Evolutionary conservation across 805 yeast genomes (phyloP).

Genomic region (Saccharomycopsis malanga): DNA sequence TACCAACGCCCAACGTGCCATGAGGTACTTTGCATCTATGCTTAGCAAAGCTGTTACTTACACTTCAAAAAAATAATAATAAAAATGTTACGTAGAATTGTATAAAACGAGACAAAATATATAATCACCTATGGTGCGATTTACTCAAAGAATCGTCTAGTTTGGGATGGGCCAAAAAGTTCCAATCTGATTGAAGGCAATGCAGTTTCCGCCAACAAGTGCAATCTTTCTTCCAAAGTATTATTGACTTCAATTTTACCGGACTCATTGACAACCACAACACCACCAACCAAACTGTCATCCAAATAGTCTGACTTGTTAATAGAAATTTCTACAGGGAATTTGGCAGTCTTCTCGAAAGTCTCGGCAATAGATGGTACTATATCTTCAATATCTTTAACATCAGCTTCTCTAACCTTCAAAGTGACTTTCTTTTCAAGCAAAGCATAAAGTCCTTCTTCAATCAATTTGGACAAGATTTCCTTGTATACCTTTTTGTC

Average conservation of each 20-base stretch:
- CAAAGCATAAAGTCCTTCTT: conserved; percentile 66
- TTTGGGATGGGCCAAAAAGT: conserved; percentile 73
- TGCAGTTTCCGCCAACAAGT: conserved; percentile 72
- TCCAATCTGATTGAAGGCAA: conserved; percentile 90
- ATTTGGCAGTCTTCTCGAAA: conserved; percentile 57
- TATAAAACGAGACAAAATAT: too few relatives aligned
- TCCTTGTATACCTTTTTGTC: conserved; percentile 55
- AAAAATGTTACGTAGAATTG: neutral
- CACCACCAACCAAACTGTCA: conserved; percentile 72
- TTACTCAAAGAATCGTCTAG: conserved; percentile 89
- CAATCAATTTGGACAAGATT: conserved; percentile 68
- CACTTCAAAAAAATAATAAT: neutral
- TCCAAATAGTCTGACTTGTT: conserved; percentile 53
- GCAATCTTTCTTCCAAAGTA: conserved; percentile 91
- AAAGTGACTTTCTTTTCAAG: conserved; percentile 64
- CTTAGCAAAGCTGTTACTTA: too few relatives aligned
- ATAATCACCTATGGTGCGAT: too few relatives aligned
- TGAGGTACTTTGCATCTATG: too few relatives aligned
- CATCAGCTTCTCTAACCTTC: conserved; percentile 62
- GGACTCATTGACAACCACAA: conserved; percentile 54
- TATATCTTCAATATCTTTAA: conserved; percentile 38
- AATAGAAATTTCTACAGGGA: conserved; percentile 46
- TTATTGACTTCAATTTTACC: conserved; percentile 88
- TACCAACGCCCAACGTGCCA: too few relatives aligned
- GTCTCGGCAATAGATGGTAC: conserved; percentile 50